Evolutionary conservation across 1,284 basidiomycete species (phyloP), one percentile per base, ranked within the genome.

Genomic region (Xerocomus amazonicus): DNA sequence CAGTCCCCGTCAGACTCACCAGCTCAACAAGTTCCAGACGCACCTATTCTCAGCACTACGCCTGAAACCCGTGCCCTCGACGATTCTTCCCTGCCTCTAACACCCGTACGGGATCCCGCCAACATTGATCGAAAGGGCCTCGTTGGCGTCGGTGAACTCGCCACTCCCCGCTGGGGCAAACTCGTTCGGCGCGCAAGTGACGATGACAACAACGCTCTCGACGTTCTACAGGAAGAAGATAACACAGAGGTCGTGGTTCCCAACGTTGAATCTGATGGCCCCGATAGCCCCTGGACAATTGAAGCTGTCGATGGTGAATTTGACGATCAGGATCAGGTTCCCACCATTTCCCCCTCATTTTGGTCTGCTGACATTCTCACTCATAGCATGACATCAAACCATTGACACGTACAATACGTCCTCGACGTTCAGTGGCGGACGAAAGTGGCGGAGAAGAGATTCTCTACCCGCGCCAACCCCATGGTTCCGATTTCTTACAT

Each of bases 61-160:
- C 76, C 76, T 10, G 75, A 78, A 45, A 70, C 70, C 44, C 67
- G 62, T 49, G 62, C 61, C 35, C 59, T 67, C 28, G 62, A 63
- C 46, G 79, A 84, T 53, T 82, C 84, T 10, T 70, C 80, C 23
- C 85, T 87, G 0, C 89, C 88, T 8, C 69, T 81, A 14, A 90
- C 89, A 0, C 88, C 89, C n/a, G 82, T 76, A 36, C 77, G 79
- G 56, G 88, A 93, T 70, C 90, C 90, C 10, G 83, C 88, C 9
- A 71, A 76, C 55, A 92, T 95, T 56, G 95, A 99, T 72, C 79
- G 96, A 48, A 80, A 85, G 14, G 90, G 84, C 23, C 81, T 98
- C 36, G 84, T 98, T 47, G 96, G 96, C 17, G 90, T 98, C 9
- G 96, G 96, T 34, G 96, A 98, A 71, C 81, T 98, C n/a, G 78